These are phyloP conservation scores for Umbelopsis isabellina DNA, from an alignment of 192 early-diverging fungal species.

Conservation along the genomic window DNA sequence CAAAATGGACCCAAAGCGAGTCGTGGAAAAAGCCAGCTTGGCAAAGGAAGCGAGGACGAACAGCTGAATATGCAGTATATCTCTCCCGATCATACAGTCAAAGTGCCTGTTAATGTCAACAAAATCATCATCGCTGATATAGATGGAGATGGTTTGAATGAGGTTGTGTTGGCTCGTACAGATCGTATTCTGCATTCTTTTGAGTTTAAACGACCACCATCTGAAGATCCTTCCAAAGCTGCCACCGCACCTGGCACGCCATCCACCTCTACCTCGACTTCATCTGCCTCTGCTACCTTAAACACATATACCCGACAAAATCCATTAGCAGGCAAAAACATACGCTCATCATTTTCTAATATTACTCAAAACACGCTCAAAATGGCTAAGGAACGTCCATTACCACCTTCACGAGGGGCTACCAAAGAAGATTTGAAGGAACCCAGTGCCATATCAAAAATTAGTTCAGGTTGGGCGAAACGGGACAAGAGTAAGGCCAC, in stretches of 20 bases:
- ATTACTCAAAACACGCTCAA: not conserved
- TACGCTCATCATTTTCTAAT: not conserved
- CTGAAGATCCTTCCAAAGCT: conserved; percentile 20
- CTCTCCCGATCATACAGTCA: conserved; percentile 46
- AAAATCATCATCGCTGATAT: conserved; percentile 60
- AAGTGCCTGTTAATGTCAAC: conserved; percentile 63
- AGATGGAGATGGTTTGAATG: conserved; percentile 58
- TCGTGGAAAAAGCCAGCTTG: conserved; percentile 2
- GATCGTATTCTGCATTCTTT: conserved; percentile 60
- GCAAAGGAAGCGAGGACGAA: not conserved
- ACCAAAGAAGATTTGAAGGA: not conserved
- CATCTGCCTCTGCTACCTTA: conserved; percentile 11
- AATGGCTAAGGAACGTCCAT: conserved; percentile 19
- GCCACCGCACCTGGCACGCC: conserved; percentile 8
- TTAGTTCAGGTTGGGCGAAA: conserved; percentile 7
- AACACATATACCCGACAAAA: conserved; percentile 6
- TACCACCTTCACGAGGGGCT: not conserved
- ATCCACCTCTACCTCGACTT: conserved; percentile 29
- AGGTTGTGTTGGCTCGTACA: conserved; percentile 58
- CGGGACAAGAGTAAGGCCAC: not conserved
- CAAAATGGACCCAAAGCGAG: not conserved
- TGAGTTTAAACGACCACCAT: conserved; percentile 27
- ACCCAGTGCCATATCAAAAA: not conserved
- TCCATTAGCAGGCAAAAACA: not conserved
- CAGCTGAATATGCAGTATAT: conserved; percentile 4